Percentiles rank a stretch among this genome's conserved stretches.
phyloP scores from a whole-genome alignment of 2,329 filamentous ascomycete genomes.

The Leptographium procerum region DNA sequence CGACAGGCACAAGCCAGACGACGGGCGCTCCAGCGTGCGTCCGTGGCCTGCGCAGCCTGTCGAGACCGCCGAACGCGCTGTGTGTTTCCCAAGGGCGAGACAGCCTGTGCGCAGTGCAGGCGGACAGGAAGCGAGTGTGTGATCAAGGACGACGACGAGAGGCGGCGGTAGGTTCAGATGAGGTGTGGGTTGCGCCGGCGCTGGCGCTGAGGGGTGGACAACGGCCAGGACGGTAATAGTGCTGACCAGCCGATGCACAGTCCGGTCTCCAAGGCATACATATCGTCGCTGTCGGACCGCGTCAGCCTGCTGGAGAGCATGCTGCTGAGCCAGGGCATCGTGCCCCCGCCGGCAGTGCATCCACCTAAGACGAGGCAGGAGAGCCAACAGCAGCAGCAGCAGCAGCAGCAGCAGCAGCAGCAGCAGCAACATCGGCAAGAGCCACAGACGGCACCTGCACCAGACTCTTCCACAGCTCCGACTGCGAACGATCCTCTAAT shows the following conservation, averaged over 20 bases:
- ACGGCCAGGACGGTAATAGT: not conserved
- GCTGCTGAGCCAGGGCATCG: constrained; percentile 36
- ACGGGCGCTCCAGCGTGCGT: constrained; percentile 35
- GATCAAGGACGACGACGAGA: constrained; percentile 47
- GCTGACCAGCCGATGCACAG: constrained; percentile 19
- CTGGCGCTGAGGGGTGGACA: too few relatives aligned
- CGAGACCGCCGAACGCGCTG: constrained; percentile 35
- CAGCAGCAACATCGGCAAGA: constrained; percentile 40
- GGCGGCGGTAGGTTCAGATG: constrained; percentile 31
- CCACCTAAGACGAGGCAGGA: constrained; percentile 40
- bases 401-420: constrained; percentile 41
- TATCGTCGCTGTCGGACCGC: constrained; percentile 43
- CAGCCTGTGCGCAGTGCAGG: constrained; percentile 40
- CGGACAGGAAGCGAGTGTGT: constrained; percentile 38
- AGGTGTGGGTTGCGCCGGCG: too few relatives aligned
- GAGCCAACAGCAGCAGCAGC: constrained; percentile 32
- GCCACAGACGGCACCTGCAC: too few relatives aligned
- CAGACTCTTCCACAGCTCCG: too few relatives aligned
- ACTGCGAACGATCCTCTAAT: constrained; percentile 42
- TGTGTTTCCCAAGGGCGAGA: constrained; percentile 40
- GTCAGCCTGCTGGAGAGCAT: constrained; percentile 39
- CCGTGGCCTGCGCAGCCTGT: constrained; percentile 43
- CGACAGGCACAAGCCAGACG: constrained; percentile 21
- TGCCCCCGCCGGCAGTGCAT: constrained; percentile 37
- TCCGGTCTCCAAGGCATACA: constrained; percentile 47